These are phyloP conservation scores for Phytophthora idaei DNA, from an alignment of 352 stramenopile genomes.

Conservation along the genomic window DNA sequence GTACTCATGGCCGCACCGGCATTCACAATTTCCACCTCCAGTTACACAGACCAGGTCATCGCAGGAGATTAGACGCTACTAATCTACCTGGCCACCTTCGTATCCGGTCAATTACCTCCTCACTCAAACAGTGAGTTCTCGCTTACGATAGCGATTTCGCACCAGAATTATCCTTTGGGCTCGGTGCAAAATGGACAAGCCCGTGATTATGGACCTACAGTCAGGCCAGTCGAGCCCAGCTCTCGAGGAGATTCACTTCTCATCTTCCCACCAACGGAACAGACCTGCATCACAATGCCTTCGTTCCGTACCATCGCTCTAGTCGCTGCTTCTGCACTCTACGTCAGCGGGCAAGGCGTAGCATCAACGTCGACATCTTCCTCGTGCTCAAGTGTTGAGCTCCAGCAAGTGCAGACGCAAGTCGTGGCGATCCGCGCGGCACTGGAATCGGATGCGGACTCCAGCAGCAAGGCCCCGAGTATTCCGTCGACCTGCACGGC, in stretches of 20 bases:
- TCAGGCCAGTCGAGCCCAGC: constrained; percentile 12
- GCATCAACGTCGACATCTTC: background rate
- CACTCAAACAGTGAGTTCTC: no score
- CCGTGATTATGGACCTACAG: background rate
- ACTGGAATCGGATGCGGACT: constrained; percentile 16
- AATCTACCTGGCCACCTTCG: no score
- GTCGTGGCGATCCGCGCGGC: constrained; percentile 16
- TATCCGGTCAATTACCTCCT: no score
- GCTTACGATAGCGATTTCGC: no score
- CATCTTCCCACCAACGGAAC: constrained; percentile 20
- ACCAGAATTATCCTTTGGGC: no score
- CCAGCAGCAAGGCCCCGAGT: constrained; percentile 12
- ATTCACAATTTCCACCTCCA: no score
- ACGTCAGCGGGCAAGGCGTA: background rate
- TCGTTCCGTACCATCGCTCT: constrained; percentile 13
- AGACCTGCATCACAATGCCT: constrained; percentile 14
- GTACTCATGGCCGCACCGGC: no score
- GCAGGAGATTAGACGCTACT: no score
- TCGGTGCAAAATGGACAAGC: background rate
- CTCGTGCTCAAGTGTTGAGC: constrained; percentile 14
- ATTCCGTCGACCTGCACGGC: constrained; percentile 21
- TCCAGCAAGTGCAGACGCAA: constrained; percentile 20
- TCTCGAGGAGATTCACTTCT: constrained; percentile 16
- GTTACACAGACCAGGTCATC: no score
- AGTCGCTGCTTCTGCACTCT: constrained; percentile 4